Percentiles rank a stretch among this genome's conserved stretches.
phyloP scores from a whole-genome alignment of 225 moss, liverwort and hornwort species.

The Takakia lepidozioides region DNA sequence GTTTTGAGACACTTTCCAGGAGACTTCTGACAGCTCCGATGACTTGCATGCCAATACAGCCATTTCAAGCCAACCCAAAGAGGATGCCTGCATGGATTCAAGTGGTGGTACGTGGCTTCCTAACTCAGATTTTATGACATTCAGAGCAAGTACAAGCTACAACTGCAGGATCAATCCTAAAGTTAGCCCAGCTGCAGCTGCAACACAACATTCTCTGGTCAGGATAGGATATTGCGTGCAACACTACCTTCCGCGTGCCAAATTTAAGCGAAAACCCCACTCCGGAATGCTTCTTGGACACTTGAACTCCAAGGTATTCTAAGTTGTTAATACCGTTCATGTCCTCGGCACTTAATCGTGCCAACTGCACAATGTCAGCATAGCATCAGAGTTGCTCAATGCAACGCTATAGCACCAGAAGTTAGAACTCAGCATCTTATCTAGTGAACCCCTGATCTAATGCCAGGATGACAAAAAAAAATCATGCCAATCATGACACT shows the following conservation, averaged over 20 bases:
- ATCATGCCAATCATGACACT: neutral
- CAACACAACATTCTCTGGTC: neutral
- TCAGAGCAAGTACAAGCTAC: too few relatives aligned
- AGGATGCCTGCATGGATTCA: too few relatives aligned
- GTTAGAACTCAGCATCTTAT: neutral
- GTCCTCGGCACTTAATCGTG: slow-evolving; percentile 79
- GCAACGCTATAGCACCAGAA: neutral
- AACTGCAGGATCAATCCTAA: too few relatives aligned
- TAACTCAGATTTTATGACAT: too few relatives aligned
- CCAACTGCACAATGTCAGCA: slow-evolving; percentile 50
- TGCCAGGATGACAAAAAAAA: too few relatives aligned
- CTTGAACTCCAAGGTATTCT: slow-evolving; percentile 81
- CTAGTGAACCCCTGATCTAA: neutral
- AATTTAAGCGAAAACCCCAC: slow-evolving; percentile 59
- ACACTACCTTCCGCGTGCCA: slow-evolving; percentile 71
- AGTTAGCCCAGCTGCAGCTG: neutral
- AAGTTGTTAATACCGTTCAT: slow-evolving; percentile 93
- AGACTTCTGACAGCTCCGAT: too few relatives aligned
- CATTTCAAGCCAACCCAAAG: too few relatives aligned
- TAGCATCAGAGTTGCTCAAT: too few relatives aligned
- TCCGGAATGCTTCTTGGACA: slow-evolving; percentile 68
- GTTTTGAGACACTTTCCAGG: too few relatives aligned
- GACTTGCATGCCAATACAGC: too few relatives aligned
- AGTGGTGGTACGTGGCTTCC: too few relatives aligned
- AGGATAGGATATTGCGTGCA: neutral